Conservation (phyloP, 2,329 filamentous ascomycete genomes). For the Ascochyta koolunga region DNA sequence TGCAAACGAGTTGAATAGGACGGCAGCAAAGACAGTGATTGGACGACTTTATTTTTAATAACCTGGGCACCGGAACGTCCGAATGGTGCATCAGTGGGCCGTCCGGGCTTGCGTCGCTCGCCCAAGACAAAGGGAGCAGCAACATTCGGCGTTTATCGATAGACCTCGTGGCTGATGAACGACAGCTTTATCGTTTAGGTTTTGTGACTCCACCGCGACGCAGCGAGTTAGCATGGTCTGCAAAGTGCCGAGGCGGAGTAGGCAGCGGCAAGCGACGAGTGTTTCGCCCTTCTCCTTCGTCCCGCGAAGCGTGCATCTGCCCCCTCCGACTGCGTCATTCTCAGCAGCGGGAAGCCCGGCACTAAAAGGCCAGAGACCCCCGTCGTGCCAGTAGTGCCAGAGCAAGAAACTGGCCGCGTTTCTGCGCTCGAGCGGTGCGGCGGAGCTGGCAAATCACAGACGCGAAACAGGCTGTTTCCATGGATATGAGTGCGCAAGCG, state of each 20-base stretch:
- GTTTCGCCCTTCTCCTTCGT: constrained; percentile 32
- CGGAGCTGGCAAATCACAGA: constrained; percentile 32
- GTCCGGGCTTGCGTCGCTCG: constrained; percentile 7
- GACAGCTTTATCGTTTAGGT: constrained; percentile 1
- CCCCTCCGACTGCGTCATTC: constrained; percentile 38
- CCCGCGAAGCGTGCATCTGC: constrained; percentile 33
- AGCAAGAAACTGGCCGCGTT: constrained; percentile 21
- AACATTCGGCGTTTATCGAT: constrained; percentile 20
- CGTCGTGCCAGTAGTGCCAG: too few species aligned
- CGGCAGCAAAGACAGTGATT: constrained; percentile 27
- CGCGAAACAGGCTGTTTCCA: constrained; percentile 18
- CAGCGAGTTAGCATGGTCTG: constrained; percentile 21
- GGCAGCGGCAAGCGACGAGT: constrained; percentile 18
- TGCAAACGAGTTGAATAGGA: constrained; percentile 19
- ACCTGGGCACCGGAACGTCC: constrained; percentile 31
- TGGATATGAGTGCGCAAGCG: constrained; percentile 25
- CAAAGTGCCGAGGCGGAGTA: constrained; percentile 26
- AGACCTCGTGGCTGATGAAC: constrained; percentile 15
- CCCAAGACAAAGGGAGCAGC: constrained; percentile 16
- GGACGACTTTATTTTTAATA: constrained; percentile 23
- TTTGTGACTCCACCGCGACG: constrained; percentile 9
- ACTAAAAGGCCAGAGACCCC: constrained; percentile 24
- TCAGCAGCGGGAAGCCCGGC: constrained; percentile 36
- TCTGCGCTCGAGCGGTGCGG: constrained; percentile 16
- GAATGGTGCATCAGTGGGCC: constrained; percentile 37